Percentiles rank a stretch among this genome's conserved stretches.
Conservation (phyloP, 495 filamentous ascomycete genomes). For the Xylaria cubensis region DNA sequence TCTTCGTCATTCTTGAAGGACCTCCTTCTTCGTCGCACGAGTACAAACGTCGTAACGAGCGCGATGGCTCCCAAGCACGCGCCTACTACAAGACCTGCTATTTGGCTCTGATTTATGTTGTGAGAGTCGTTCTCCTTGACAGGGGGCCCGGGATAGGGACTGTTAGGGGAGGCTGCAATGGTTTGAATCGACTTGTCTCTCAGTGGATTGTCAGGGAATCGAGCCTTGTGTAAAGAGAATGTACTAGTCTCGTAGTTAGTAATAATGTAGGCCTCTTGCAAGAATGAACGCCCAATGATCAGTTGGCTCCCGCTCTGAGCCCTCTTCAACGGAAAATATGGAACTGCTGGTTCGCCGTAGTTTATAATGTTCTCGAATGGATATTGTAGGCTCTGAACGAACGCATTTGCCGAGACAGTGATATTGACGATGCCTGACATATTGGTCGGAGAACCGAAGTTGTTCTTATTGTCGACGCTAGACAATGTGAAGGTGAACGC, state of each 20-base stretch:
- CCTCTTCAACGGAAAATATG: slow-evolving; percentile 68
- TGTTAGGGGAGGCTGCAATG: slow-evolving; percentile 55
- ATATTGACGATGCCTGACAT: slow-evolving; percentile 63
- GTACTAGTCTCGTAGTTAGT: slow-evolving; percentile 68
- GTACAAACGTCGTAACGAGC: slow-evolving; percentile 44
- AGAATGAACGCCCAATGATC: slow-evolving; percentile 71
- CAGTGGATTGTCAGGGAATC: slow-evolving; percentile 54
- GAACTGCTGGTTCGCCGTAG: slow-evolving; percentile 50
- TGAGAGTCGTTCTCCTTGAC: slow-evolving; percentile 16
- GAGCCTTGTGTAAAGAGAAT: slow-evolving; percentile 66
- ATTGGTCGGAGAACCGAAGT: slow-evolving; percentile 50
- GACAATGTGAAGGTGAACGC: slow-evolving; percentile 67
- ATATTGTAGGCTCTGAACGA: slow-evolving; percentile 64
- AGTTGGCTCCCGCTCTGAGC: slow-evolving; percentile 59
- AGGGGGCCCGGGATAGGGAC: slow-evolving; percentile 49
- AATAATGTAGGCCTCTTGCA: slow-evolving; percentile 74
- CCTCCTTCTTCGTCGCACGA: slow-evolving; percentile 39
- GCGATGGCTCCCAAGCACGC: slow-evolving; percentile 53
- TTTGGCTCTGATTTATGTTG: slow-evolving; percentile 54
- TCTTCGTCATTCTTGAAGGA: slow-evolving; percentile 31
- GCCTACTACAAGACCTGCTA: slow-evolving; percentile 49
- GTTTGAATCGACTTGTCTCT: slow-evolving; percentile 54
- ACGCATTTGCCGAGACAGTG: slow-evolving; percentile 67
- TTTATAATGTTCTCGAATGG: slow-evolving; percentile 59
- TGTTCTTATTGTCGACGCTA: slow-evolving; percentile 52